Base-by-base conservation (phyloP, 164 flowering plant genomes). In the Protea cynaroides region DNA sequence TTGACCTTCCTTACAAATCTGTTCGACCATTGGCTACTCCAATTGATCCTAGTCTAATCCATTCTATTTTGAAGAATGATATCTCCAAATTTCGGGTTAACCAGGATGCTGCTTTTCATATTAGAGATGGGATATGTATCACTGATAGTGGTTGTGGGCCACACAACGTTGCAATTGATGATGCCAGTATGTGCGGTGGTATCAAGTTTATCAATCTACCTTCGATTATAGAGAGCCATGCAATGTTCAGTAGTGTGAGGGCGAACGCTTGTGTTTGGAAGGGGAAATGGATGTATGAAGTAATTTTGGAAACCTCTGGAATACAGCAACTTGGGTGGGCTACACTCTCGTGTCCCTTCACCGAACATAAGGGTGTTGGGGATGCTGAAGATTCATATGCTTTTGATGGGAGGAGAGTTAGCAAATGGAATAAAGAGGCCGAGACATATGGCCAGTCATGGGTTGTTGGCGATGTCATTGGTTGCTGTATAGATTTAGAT, bases 281-380 rank as follows among this genome's bases (percentile, higher is more conserved):
- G 74, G 96, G 97, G 51, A 88, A 90, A 78, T 93, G 98, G 98
- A 93, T 93, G 98, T 93, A 87, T 75, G 98, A 93, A 79, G 96
- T 86, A 52, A 78, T 77, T 59, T 70, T 93, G 34, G 98, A 88
- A 76, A 93, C 97, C 70, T 77, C 86, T 0, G 98, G 97, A 37
- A 76, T 88, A 62, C 97, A 88, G 71, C 96, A 88, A 77, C 84
- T 93, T 69, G 98, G 98, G 34, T 93, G 98, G 98, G 92, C 92
- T 21, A 82, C 96, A 5, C 66, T 76, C 70, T 79, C 88, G 6
- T 87, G 96, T 69, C 89, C 87, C 18, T 93, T 93, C 68, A 86
- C 90, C 63, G 94, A 93, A 59, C 82, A 78, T 51, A 83, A 75
- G 76, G 97, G 96, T 70, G 98, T 93, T 0, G 98, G 98, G 52